Evolutionary conservation across 1,284 basidiomycete species (phyloP).

Genomic region (Schizophyllum commune): DNA sequence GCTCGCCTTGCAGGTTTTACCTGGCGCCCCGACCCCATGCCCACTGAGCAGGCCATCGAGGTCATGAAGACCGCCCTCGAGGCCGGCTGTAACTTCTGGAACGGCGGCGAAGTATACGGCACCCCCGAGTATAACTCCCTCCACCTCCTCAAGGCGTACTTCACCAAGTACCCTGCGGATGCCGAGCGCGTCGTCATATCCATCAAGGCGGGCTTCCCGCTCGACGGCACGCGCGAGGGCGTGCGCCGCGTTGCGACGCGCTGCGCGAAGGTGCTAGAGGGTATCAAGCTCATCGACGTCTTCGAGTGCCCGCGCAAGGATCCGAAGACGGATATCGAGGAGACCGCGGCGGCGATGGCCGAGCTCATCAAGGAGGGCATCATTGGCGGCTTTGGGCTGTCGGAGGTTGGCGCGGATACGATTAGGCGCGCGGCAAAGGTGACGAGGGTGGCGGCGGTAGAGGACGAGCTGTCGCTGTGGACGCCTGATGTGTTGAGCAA

Average conservation of each 20-base stretch:
- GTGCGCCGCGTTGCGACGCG: slow-evolving; percentile 31
- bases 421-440: slow-evolving; percentile 45
- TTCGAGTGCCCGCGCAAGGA: slow-evolving; percentile 30
- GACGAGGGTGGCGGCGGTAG: slow-evolving; percentile 40
- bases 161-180: slow-evolving; percentile 45
- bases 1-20: slow-evolving; percentile 5
- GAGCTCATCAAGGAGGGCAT: slow-evolving; percentile 24
- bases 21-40: slow-evolving; percentile 20
- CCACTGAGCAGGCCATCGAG: slow-evolving; percentile 31
- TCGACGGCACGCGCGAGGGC: slow-evolving; percentile 20
- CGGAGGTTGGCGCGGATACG: slow-evolving; percentile 21
- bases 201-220: slow-evolving; percentile 20
- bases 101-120: slow-evolving; percentile 8
- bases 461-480: slow-evolving; percentile 49
- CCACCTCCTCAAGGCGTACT: slow-evolving; percentile 14
- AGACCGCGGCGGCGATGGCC: slow-evolving; percentile 23
- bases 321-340: slow-evolving; percentile 21
- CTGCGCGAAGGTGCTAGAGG: slow-evolving; percentile 33
- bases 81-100: slow-evolving; percentile 5
- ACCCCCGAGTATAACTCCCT: slow-evolving; percentile 6
- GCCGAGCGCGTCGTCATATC: slow-evolving; percentile 40
- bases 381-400: slow-evolving; percentile 12
- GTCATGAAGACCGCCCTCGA: slow-evolving; percentile 7
- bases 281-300: slow-evolving; percentile 41
- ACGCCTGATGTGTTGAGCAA: slow-evolving; percentile 35